Percentiles rank a stretch among this genome's conserved stretches.
Evolutionary conservation across 352 stramenopile species (phyloP).

Genomic region (Pythium oligandrum): DNA sequence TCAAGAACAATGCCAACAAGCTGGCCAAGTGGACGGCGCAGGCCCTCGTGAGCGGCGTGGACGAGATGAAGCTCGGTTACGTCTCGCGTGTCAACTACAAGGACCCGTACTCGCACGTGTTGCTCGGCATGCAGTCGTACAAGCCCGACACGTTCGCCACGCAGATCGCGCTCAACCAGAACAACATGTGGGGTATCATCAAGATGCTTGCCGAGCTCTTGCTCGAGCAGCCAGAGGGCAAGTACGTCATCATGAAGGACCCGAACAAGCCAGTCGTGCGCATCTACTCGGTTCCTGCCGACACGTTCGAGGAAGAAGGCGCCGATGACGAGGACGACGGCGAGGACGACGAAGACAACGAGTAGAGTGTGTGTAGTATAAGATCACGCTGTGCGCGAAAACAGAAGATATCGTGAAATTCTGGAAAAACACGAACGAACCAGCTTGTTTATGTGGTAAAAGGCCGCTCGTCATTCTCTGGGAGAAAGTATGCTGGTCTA

Average conservation of each 20-base stretch:
- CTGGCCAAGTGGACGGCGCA: constrained; percentile 98
- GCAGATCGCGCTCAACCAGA: constrained; percentile 97
- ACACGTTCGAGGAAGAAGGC: constrained; percentile 95
- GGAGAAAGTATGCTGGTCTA: too few species aligned
- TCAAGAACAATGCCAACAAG: constrained; percentile 99
- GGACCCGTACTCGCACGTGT: constrained; percentile 94
- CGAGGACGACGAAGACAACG: constrained; percentile 54
- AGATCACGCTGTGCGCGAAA: too few species aligned
- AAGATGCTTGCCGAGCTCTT: constrained; percentile 94
- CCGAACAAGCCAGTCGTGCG: constrained; percentile 96
- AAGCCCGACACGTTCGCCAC: constrained; percentile 95
- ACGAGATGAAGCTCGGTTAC: constrained; percentile 98
- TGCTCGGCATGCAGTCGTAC: constrained; percentile 96
- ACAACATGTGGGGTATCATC: constrained; percentile 97
- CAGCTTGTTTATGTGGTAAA: too few species aligned
- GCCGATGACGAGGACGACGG: constrained; percentile 56
- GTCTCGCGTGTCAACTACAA: constrained; percentile 92
- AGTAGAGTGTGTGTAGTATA: constrained; percentile 13
- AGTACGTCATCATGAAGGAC: constrained; percentile 99
- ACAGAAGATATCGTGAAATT: too few species aligned
- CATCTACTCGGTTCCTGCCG: constrained; percentile 94
- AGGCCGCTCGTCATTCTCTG: too few species aligned
- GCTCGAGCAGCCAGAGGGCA: constrained; percentile 93
- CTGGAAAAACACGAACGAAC: too few species aligned
- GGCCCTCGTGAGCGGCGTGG: constrained; percentile 92